These are phyloP conservation scores for Penicillium crustosum DNA, from an alignment of 2,329 filamentous ascomycete genomes.

Conservation along the genomic window DNA sequence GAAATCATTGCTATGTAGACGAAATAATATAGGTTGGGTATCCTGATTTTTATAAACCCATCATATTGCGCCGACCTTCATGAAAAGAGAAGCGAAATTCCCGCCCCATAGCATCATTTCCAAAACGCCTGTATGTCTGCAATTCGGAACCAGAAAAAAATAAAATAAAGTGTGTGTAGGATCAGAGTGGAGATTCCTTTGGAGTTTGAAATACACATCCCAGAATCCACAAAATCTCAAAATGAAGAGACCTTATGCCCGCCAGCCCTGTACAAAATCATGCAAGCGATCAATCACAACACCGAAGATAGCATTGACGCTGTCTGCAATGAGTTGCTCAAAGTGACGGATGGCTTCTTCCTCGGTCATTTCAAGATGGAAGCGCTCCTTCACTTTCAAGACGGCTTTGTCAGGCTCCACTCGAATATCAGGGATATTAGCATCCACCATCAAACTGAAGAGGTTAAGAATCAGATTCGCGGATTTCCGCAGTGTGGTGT, in stretches of 20 bases:
- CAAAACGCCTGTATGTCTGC: not conserved
- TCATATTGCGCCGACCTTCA: constrained; percentile 1
- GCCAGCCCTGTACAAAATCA: constrained; percentile 87
- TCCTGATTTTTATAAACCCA: constrained; percentile 13
- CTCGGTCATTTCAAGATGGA: constrained; percentile 86
- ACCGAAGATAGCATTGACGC: constrained; percentile 82
- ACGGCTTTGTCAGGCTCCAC: constrained; percentile 92
- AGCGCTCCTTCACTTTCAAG: constrained; percentile 89
- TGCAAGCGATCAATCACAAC: constrained; percentile 94
- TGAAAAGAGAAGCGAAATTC: not conserved
- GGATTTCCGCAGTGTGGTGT: constrained; percentile 84
- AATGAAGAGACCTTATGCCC: constrained; percentile 52
- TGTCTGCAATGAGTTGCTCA: constrained; percentile 86
- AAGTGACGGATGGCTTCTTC: constrained; percentile 89
- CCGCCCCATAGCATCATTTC: not conserved
- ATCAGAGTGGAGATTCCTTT: too few species aligned
- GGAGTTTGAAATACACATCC: not conserved
- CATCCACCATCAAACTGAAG: constrained; percentile 95
- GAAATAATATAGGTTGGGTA: constrained; percentile 10
- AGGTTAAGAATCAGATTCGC: constrained; percentile 90
- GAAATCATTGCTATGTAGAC: not conserved
- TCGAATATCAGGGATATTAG: constrained; percentile 93
- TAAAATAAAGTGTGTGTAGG: not conserved
- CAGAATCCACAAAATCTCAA: not conserved
- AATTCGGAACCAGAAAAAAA: not conserved